These are phyloP conservation scores for Colletotrichum sp. DNA, from an alignment of 2,329 filamentous ascomycete genomes.

Conservation along the genomic window DNA sequence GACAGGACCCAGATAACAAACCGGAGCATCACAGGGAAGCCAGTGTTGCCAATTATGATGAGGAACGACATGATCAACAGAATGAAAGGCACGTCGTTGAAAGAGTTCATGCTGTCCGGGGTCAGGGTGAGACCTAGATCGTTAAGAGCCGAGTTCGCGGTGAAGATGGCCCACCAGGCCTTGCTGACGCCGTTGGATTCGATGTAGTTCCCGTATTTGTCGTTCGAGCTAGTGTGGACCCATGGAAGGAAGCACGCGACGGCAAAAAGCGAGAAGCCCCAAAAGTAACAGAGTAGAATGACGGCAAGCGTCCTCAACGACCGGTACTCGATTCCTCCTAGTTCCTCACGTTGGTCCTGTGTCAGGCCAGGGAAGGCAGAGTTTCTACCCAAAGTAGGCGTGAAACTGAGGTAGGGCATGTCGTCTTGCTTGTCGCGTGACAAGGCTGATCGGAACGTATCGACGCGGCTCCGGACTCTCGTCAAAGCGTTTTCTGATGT, in stretches of 20 bases:
- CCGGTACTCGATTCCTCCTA: conserved; percentile 96
- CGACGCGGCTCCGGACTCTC: conserved; percentile 53
- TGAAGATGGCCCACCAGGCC: conserved; percentile 94
- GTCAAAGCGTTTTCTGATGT: conserved; percentile 23
- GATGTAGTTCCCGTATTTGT: conserved; percentile 70
- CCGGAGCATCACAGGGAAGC: conserved; percentile 92
- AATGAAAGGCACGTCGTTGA: conserved; percentile 76
- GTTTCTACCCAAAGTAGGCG: conserved; percentile 90
- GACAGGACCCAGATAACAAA: conserved; percentile 88
- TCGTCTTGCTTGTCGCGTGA: conserved; percentile 60
- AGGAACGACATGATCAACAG: conserved; percentile 82
- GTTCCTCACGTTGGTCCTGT: conserved; percentile 89
- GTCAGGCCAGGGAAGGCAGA: conserved; percentile 89
- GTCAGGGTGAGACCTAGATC: conserved; percentile 95
- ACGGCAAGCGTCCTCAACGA: conserved; percentile 84
- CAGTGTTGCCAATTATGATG: conserved; percentile 94
- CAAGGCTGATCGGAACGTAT: conserved; percentile 61
- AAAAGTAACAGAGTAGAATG: conserved; percentile 80
- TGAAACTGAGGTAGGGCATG: conserved; percentile 92
- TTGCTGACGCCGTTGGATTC: conserved; percentile 63
- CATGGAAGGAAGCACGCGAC: conserved; percentile 79
- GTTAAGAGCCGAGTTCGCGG: conserved; percentile 86
- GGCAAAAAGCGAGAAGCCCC: conserved; percentile 81
- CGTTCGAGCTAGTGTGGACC: conserved; percentile 65
- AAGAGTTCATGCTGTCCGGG: conserved; percentile 91